phyloP scores from a whole-genome alignment of 2,329 filamentous ascomycete genomes.

The Fonsecaea erecta region DNA sequence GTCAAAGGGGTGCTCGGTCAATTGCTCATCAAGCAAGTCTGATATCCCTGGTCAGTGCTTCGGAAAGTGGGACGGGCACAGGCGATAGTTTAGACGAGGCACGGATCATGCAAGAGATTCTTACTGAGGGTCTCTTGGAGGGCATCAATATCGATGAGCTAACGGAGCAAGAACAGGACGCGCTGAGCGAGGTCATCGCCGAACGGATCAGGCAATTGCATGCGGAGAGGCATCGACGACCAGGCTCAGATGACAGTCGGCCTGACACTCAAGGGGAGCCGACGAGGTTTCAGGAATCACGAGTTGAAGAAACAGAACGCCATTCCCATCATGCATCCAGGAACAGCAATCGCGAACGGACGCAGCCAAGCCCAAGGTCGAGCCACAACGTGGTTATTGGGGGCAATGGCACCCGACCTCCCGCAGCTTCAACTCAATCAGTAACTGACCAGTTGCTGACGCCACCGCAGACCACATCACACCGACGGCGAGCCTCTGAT shows the following conservation, averaged over 20 bases:
- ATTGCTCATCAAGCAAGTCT: slow-evolving; percentile 90
- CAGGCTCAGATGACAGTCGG: slow-evolving; percentile 44
- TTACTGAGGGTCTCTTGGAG: slow-evolving; percentile 83
- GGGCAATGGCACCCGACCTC: slow-evolving; percentile 16
- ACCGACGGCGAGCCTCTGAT: slow-evolving; percentile 39
- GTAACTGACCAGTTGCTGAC: slow-evolving; percentile 24
- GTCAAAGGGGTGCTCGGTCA: slow-evolving; percentile 55
- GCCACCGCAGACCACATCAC: slow-evolving; percentile 17
- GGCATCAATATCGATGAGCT: slow-evolving; percentile 88
- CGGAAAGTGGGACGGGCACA: slow-evolving; percentile 54
- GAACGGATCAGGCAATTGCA: slow-evolving; percentile 83
- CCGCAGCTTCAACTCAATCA: slow-evolving; percentile 24
- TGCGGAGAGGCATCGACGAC: slow-evolving; percentile 56
- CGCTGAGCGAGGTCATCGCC: slow-evolving; percentile 86
- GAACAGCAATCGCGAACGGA: slow-evolving; percentile 23
- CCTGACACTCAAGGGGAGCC: not conserved
- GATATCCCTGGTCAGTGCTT: slow-evolving; percentile 79
- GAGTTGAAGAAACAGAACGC: slow-evolving; percentile 46
- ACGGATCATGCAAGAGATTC: slow-evolving; percentile 86
- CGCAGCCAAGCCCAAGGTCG: slow-evolving; percentile 30
- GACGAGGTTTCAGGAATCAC: slow-evolving; percentile 46
- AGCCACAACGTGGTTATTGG: slow-evolving; percentile 26
- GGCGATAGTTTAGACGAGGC: slow-evolving; percentile 77
- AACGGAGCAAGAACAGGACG: slow-evolving; percentile 81
- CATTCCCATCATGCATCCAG: slow-evolving; percentile 42